phyloP scores from a whole-genome alignment of 306 rosid species.

The Vigna angularis region DNA sequence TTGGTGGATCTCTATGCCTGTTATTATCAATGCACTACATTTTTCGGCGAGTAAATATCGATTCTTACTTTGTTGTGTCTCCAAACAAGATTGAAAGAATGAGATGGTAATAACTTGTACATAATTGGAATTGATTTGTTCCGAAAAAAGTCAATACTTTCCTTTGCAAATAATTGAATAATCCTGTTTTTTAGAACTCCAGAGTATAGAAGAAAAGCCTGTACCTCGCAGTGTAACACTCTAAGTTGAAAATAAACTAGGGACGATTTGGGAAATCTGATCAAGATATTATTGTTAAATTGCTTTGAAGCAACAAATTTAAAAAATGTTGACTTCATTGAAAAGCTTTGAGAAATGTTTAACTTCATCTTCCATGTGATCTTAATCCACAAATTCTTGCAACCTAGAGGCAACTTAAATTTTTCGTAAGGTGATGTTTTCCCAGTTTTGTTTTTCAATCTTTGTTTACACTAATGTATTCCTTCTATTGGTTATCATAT shows the following conservation, averaged over 20 bases:
- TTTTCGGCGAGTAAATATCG: background rate
- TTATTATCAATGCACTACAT: background rate
- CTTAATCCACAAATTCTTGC: background rate
- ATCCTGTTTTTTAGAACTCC: background rate
- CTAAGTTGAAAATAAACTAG: background rate
- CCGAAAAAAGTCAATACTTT: background rate
- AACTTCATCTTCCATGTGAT: background rate
- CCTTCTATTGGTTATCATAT: background rate
- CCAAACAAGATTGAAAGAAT: background rate
- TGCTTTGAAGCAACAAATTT: background rate
- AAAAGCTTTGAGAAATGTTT: background rate
- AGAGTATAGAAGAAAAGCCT: background rate
- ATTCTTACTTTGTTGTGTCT: background rate
- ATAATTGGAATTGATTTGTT: background rate
- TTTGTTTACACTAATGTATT: background rate
- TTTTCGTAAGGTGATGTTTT: background rate
- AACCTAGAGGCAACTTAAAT: background rate
- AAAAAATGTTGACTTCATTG: background rate
- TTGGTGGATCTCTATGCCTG: background rate
- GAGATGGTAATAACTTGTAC: background rate
- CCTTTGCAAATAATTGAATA: background rate
- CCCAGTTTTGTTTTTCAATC: background rate
- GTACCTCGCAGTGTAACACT: background rate
- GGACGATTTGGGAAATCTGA: background rate
- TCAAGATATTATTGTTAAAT: conserved; percentile 10